Evolutionary conservation across 176 grass and related monocot genomes (phyloP), one percentile per base, ranked within the genome.

Genomic region (Aegilops bicornis): DNA sequence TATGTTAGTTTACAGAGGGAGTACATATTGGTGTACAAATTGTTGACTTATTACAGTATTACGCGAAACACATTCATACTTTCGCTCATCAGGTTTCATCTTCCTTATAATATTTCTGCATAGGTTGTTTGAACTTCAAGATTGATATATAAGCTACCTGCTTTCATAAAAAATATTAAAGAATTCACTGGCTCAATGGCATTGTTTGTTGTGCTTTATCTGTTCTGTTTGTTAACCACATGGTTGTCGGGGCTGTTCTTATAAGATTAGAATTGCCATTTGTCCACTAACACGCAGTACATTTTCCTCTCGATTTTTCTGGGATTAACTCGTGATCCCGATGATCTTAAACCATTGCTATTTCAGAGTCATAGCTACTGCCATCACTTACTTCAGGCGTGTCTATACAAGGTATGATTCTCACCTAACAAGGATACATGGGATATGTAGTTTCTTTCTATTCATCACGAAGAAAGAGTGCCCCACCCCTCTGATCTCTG

Each of bases 321-420:
- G 31, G 23, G 16, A 24, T 43, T 86, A 63, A 50, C 16, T 70
- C 11, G 2, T 64, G 61, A 39, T 20, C 25, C 71, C 80, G 66
- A 74, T 72, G 17, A 72, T 73, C 47, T 89, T 58, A 85, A 66
- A 62, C 52, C 64, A 25, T 74, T 90, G 25, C 83, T 75, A 43
- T 92, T 94, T 96, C 92, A 96, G 97, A 70, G 97, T 99, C 69
- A 96, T 99, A 72, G 97, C 97, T 84, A 99, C 97, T 20, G 94
- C 97, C 85, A 86, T 88, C 70, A 92, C 97, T 86, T 99, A 99
- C 87, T 94, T 99, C 85, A 99, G 94, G 80, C 94, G 92, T 63
- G 97, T 99, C 19, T 99, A 99, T 82, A 94, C 97, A 77, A 99
- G 92, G 97, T 99, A 96, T 87, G 22, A 47, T 52, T 69, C 52